These are phyloP conservation scores for Teunomyces lycoperdinae DNA, from an alignment of 805 yeast genomes.

Conservation along the genomic window DNA sequence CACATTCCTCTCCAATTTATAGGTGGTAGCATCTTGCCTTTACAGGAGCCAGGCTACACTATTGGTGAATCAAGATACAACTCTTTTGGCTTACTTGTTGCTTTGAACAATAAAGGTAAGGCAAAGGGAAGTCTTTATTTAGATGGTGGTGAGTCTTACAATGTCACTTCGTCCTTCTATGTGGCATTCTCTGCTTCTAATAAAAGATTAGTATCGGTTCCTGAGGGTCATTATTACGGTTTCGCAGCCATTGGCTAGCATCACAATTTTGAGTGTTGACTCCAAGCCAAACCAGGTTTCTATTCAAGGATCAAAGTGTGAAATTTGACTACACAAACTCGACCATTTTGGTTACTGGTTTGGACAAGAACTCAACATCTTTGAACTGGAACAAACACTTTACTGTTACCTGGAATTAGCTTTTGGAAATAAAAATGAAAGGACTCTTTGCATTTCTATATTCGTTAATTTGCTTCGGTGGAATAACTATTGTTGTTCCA, in stretches of 20 bases:
- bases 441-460: background rate
- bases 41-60: slow-evolving; percentile 24
- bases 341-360: slow-evolving; percentile 16
- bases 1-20: slow-evolving; percentile 22
- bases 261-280: slow-evolving; percentile 20
- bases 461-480: background rate
- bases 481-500: background rate
- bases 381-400: slow-evolving; percentile 15
- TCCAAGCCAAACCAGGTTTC: slow-evolving; percentile 13
- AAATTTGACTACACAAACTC: slow-evolving; percentile 13
- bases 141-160: slow-evolving; percentile 22
- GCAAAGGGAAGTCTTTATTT: slow-evolving; percentile 20
- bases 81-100: slow-evolving; percentile 20
- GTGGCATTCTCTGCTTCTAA: slow-evolving; percentile 16
- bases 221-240: slow-evolving; percentile 15
- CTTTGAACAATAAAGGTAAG: slow-evolving; percentile 15
- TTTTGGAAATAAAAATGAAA: background rate
- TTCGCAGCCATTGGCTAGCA: slow-evolving; percentile 16
- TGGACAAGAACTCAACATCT: slow-evolving; percentile 11
- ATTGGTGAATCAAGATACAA: slow-evolving; percentile 18
- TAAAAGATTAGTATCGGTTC: slow-evolving; percentile 8
- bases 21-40: slow-evolving; percentile 22
- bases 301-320: slow-evolving; percentile 11
- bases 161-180: slow-evolving; percentile 13
- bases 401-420: slow-evolving; percentile 14